Evolutionary conservation across 495 filamentous ascomycete genomes (phyloP).

Genomic region (Aspergillus baeticus): DNA sequence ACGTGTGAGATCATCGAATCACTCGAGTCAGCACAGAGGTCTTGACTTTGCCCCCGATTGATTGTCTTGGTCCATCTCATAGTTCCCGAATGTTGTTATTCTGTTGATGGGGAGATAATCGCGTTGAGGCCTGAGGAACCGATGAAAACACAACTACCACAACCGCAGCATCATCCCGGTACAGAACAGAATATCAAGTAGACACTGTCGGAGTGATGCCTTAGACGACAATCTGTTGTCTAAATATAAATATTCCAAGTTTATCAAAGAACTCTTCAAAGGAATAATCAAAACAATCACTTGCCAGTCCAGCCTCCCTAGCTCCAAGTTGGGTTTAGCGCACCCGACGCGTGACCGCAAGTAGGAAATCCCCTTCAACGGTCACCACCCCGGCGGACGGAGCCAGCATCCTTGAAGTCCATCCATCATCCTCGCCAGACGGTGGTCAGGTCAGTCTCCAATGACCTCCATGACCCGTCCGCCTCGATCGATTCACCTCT

Average conservation of each 20-base stretch:
- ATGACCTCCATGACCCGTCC: slow-evolving; percentile 24
- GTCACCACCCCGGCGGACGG: slow-evolving; percentile 22
- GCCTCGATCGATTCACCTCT: slow-evolving; percentile 12
- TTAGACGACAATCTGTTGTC: neutral
- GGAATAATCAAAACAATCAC: slow-evolving; percentile 2
- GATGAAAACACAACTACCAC: neutral
- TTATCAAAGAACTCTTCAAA: neutral
- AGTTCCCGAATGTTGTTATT: neutral
- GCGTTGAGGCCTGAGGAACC: slow-evolving; percentile 9
- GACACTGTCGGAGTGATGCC: too few species aligned
- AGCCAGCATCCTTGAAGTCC: slow-evolving; percentile 13
- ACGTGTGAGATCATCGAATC: slow-evolving; percentile 7
- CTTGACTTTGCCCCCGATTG: neutral
- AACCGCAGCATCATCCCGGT: neutral
- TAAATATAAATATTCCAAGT: neutral
- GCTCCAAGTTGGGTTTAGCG: slow-evolving; percentile 35
- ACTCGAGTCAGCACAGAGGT: neutral
- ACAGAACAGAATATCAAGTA: too few species aligned
- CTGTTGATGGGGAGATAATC: slow-evolving; percentile 10
- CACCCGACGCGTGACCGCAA: slow-evolving; percentile 45
- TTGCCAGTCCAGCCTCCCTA: slow-evolving; percentile 17
- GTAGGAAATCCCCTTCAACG: slow-evolving; percentile 32
- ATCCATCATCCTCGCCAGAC: slow-evolving; percentile 25
- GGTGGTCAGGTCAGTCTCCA: slow-evolving; percentile 26
- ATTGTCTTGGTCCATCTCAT: neutral